Evolutionary conservation across 305 asterid genomes (phyloP).

Genomic region (Fraxinus sp.): DNA sequence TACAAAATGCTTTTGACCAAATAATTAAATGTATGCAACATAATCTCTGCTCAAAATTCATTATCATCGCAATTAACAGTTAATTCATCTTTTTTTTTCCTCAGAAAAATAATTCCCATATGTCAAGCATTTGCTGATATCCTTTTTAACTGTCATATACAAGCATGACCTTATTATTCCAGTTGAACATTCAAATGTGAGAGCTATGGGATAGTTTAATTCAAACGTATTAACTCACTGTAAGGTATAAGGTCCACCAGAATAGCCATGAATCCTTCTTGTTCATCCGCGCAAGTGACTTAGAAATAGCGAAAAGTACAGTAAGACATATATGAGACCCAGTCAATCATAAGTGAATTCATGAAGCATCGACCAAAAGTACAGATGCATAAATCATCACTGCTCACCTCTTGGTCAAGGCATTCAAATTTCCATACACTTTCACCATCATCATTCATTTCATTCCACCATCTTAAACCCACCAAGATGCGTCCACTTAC

Average conservation of each 20-base stretch:
- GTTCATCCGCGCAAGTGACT: conserved; percentile 93
- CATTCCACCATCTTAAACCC: conserved; percentile 99
- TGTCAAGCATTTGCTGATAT: conserved; percentile 12
- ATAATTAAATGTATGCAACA: not conserved
- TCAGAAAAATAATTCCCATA: not conserved
- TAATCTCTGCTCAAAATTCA: not conserved
- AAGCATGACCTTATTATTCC: not conserved
- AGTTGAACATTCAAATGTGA: not conserved
- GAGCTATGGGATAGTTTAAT: not conserved
- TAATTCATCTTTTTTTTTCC: conserved; percentile 4
- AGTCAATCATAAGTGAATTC: not conserved
- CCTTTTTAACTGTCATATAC: not conserved
- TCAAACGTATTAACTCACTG: conserved; percentile 47
- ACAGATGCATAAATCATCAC: not conserved
- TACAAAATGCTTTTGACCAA: not conserved
- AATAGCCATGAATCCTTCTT: conserved; percentile 97
- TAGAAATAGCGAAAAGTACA: conserved; percentile 17
- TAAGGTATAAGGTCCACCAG: conserved; percentile 93
- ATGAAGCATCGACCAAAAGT: not conserved
- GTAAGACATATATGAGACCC: not conserved
- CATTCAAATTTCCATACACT: conserved; percentile 95
- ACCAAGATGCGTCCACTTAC: conserved; percentile 96
- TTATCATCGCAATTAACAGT: conserved; percentile 1
- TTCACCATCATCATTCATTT: conserved; percentile 78
- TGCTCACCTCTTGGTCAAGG: conserved; percentile 91